phyloP scores from a whole-genome alignment of 108 stramenopile species.

The Nitzschia sp. region DNA sequence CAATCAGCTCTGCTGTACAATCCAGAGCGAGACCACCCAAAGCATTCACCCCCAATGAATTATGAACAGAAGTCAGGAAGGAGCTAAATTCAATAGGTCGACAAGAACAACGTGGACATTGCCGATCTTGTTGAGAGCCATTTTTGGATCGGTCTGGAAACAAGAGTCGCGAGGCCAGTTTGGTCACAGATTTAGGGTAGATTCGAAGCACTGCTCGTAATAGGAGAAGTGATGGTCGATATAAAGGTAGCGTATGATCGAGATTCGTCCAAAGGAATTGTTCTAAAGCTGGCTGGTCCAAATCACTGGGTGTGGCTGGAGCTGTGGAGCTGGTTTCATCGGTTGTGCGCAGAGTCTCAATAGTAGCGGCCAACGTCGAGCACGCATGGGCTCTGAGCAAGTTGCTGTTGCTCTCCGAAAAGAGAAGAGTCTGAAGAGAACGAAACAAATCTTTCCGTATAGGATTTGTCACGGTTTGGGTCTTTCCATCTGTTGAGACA shows the following conservation, averaged over 20 bases:
- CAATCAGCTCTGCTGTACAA: slow-evolving; percentile 18
- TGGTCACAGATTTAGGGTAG: slow-evolving; percentile 16
- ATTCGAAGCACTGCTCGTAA: slow-evolving; percentile 16
- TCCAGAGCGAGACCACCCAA: slow-evolving; percentile 2
- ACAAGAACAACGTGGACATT: background rate
- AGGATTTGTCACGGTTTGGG: slow-evolving; percentile 53
- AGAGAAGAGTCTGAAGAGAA: slow-evolving; percentile 33
- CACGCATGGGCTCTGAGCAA: background rate
- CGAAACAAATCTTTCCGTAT: slow-evolving; percentile 40
- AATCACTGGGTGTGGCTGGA: background rate
- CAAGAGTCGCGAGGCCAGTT: background rate
- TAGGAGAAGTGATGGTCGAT: slow-evolving; percentile 2
- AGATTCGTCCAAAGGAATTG: background rate
- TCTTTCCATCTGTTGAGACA: slow-evolving; percentile 46
- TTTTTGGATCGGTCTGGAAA: background rate
- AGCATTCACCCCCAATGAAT: background rate
- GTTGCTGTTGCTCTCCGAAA: background rate
- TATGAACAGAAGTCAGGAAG: background rate
- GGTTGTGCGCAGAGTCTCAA: background rate
- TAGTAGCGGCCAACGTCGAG: background rate
- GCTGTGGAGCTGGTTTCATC: background rate
- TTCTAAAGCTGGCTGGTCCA: background rate
- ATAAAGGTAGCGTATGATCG: background rate
- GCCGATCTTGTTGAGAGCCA: background rate
- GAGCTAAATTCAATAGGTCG: background rate